Percentiles rank a stretch among this genome's conserved stretches.
phyloP scores from a whole-genome alignment of 768 basidiomycete species.

The Ramaria rubella region DNA sequence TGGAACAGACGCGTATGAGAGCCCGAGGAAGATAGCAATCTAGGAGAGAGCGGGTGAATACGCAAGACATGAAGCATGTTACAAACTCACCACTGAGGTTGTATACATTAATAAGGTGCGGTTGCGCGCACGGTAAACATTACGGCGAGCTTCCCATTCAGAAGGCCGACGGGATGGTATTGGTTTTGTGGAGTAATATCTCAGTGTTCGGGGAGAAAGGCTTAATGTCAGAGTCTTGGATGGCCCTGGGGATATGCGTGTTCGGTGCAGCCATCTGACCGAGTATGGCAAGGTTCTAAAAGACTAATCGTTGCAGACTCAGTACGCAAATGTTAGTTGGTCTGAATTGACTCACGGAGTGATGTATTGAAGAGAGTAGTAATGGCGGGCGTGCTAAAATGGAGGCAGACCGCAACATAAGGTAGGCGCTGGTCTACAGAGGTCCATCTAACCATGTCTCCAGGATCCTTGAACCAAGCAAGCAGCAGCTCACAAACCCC shows the following conservation, averaged over 20 bases:
- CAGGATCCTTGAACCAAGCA: not conserved
- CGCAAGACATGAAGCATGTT: not conserved
- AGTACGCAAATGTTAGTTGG: not conserved
- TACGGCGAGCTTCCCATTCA: constrained; percentile 26
- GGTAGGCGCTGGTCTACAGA: not conserved
- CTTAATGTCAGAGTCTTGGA: not conserved
- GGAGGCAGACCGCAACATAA: constrained; percentile 1
- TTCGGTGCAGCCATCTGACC: not conserved
- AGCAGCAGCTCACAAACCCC: not conserved
- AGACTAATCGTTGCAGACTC: not conserved
- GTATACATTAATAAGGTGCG: constrained; percentile 78
- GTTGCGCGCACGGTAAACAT: constrained; percentile 53
- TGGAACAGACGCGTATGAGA: constrained; percentile 96
- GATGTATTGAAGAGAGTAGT: not conserved
- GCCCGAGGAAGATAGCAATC: constrained; percentile 74
- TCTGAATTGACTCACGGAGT: not conserved
- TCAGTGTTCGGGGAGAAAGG: not conserved
- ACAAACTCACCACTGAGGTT: constrained; percentile 61
- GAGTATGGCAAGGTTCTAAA: not conserved
- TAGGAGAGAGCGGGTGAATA: constrained; percentile 23
- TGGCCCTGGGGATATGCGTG: not conserved
- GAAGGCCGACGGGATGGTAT: not conserved
- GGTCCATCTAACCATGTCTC: constrained; percentile 5
- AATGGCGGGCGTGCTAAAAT: not conserved
- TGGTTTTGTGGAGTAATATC: not conserved